Evolutionary conservation across 179 eudicot species (phyloP), one percentile per base, ranked within the genome.

Genomic region (Gypsophila paniculata): DNA sequence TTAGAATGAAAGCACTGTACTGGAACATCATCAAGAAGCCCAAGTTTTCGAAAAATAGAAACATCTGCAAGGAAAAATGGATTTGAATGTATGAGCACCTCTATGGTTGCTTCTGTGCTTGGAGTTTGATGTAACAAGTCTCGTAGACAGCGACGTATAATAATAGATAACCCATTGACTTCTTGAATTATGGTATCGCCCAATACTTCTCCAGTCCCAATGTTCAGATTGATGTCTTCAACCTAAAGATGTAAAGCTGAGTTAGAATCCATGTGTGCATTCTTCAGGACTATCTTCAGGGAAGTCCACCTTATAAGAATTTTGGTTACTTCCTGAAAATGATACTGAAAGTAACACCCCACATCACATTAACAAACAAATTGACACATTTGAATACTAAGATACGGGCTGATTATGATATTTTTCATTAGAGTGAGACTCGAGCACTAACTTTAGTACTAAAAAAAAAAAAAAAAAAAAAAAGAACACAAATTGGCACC

Each of bases 151-250:
- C 98, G 88, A 69, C 71, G 90, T 58, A 93, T 79, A 73, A 84
- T 79, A 46, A 93, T 80, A 57, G 87, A 88, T 74, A 93, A 81
- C 55, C 98, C 98, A 75, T 88, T 78, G 76, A 93, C 96, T 69
- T 89, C 90, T 77, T 89, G 93, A 73, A 93, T 87, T 75, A 93
- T 93, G 79, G 89, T 93, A 64, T 88, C 93, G 62, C 98, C 96
- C 69, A 93, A 64, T 51, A 84, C 85, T 61, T 82, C 73, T 70
- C 96, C 96, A 48, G 86, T 84, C 66, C 91, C 96, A 74, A 91
- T 86, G 82, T 79, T 93, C 70, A 93, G 85, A 76, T 91, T 91
- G 76, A 93, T 91, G 83, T 91, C 91, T 78, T 93, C 98, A 70
- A 93, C 91, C 98, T 93, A 72, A 72, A 85, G 25, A 70, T 53